phyloP scores from a whole-genome alignment of 2,329 filamentous ascomycete species.

The Penicillium thymicola region DNA sequence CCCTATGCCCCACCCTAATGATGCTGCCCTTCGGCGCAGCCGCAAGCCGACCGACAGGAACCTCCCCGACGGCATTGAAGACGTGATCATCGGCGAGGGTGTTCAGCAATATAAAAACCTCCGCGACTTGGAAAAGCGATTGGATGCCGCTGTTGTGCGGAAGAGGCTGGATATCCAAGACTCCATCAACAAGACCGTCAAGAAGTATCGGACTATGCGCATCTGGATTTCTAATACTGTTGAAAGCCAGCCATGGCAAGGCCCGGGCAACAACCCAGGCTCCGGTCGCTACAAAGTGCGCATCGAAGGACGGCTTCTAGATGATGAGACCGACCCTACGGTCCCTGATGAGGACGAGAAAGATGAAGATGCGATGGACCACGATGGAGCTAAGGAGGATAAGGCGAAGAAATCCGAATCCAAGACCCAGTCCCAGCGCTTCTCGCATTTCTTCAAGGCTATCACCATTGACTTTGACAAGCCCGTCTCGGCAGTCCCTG shows the following conservation, averaged over 20 bases:
- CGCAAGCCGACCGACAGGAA: constrained; percentile 93
- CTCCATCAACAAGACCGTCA: constrained; percentile 68
- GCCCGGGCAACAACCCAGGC: constrained; percentile 32
- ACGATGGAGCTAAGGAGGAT: constrained; percentile 47
- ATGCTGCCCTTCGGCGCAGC: constrained; percentile 69
- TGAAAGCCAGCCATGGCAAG: constrained; percentile 91
- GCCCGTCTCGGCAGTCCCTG: constrained; percentile 38
- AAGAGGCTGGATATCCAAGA: constrained; percentile 91
- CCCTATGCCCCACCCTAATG: constrained; percentile 37
- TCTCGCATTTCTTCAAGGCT: constrained; percentile 52
- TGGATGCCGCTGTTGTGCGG: constrained; percentile 91
- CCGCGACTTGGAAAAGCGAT: constrained; percentile 77
- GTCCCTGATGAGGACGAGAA: constrained; percentile 48
- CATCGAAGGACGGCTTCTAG: constrained; percentile 82
- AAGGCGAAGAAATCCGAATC: constrained; percentile 28
- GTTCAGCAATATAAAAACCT: constrained; percentile 78
- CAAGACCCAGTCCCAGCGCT: constrained; percentile 38
- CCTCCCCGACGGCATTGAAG: constrained; percentile 84
- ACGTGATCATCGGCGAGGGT: constrained; percentile 75
- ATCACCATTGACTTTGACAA: constrained; percentile 53
- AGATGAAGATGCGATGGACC: constrained; percentile 56
- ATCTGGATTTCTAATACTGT: constrained; percentile 95
- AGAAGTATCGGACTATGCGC: constrained; percentile 79
- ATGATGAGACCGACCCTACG: constrained; percentile 59
- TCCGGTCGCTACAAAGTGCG: constrained; percentile 70